Evolutionary conservation across 345 rosid species (phyloP).

Genomic region (Gossypium sturtianum): DNA sequence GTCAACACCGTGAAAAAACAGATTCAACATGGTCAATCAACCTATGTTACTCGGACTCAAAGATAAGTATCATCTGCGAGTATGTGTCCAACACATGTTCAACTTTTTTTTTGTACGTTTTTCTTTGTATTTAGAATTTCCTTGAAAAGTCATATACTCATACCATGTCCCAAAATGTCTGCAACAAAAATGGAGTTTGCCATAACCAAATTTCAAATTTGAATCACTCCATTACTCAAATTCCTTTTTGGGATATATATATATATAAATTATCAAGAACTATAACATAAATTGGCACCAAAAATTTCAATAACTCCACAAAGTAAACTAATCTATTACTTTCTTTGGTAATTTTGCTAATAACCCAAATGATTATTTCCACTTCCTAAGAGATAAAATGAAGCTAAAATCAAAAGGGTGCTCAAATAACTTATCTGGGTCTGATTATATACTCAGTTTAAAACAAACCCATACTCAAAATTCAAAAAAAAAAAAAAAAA

Average conservation of each 20-base stretch:
- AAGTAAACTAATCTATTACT: neutral
- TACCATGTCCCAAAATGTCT: neutral
- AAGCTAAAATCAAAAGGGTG: neutral
- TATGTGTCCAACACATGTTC: no score
- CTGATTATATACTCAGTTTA: neutral
- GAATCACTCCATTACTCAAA: neutral
- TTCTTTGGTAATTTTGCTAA: neutral
- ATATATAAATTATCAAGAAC: neutral
- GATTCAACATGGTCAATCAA: neutral
- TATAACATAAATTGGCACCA: neutral
- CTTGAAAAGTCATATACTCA: no score
- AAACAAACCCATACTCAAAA: neutral
- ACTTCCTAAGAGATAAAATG: constrained; percentile 1
- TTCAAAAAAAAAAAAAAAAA: neutral
- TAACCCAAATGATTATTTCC: neutral
- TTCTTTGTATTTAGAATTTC: no score
- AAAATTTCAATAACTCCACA: neutral
- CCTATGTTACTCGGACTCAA: no score
- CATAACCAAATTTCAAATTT: neutral
- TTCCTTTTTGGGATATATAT: neutral
- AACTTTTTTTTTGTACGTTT: no score
- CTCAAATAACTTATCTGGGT: constrained; percentile 4
- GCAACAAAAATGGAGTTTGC: neutral
- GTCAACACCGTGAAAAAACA: neutral
- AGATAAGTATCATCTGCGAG: no score